Evolutionary conservation across 1,139 yeast species (phyloP).

Genomic region (Lodderomyces margitis): DNA sequence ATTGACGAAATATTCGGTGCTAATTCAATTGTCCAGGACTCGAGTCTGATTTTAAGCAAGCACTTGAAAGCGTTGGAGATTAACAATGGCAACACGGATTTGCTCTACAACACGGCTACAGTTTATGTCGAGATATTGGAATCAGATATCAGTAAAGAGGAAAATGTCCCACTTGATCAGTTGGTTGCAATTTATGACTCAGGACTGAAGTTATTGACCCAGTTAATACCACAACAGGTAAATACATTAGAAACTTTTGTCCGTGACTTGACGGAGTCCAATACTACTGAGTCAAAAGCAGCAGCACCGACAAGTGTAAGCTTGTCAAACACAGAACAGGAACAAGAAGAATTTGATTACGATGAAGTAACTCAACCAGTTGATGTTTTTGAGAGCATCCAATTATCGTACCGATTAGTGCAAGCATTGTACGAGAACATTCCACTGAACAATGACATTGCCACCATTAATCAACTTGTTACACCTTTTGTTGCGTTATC

Average conservation of each 20-base stretch:
- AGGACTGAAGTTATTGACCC: constrained; percentile 19
- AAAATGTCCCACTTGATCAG: constrained; percentile 16
- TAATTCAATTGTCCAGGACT: constrained; percentile 37
- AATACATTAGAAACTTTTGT: constrained; percentile 27
- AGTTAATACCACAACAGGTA: constrained; percentile 23
- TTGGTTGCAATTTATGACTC: constrained; percentile 19
- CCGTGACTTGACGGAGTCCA: constrained; percentile 20
- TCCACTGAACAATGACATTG: not conserved
- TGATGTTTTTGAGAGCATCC: constrained; percentile 38
- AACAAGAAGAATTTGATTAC: constrained; percentile 23
- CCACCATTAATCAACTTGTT: constrained; percentile 11
- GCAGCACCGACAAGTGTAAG: constrained; percentile 9
- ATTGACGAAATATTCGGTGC: constrained; percentile 38
- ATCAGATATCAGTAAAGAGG: constrained; percentile 19
- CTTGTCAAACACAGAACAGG: constrained; percentile 16
- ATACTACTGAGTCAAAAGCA: constrained; percentile 6
- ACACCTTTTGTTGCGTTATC: constrained; percentile 20
- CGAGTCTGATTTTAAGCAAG: constrained; percentile 31
- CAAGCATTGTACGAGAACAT: constrained; percentile 31
- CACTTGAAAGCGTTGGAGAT: constrained; percentile 38
- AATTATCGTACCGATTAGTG: constrained; percentile 29
- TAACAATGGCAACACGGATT: constrained; percentile 27
- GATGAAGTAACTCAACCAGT: constrained; percentile 37
- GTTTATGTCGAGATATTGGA: constrained; percentile 51
- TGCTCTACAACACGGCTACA: constrained; percentile 45